Percentiles rank a stretch among this genome's conserved stretches.
phyloP scores from a whole-genome alignment of 768 basidiomycete genomes.

The Pleurotus sapidus region DNA sequence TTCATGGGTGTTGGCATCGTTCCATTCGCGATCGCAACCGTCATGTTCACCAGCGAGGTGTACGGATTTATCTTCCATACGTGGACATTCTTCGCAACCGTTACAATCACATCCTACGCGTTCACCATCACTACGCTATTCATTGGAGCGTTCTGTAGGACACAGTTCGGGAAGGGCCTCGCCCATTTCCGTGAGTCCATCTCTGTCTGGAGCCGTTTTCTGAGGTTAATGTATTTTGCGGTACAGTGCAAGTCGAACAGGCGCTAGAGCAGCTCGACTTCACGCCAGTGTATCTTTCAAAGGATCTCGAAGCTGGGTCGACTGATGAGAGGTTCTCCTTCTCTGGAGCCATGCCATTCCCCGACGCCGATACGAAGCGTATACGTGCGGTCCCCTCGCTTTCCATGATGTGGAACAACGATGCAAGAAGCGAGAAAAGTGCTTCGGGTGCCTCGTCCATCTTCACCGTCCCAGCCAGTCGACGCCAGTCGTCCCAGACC shows the following conservation, averaged over 20 bases:
- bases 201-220: too few species aligned
- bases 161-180: constrained; percentile 54
- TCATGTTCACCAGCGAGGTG: constrained; percentile 20
- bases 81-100: constrained; percentile 48
- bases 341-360: neutral
- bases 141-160: constrained; percentile 45
- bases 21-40: neutral
- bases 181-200: constrained; percentile 46
- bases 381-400: constrained; percentile 1
- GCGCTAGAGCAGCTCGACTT: constrained; percentile 41
- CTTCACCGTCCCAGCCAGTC: neutral
- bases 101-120: constrained; percentile 39
- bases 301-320: constrained; percentile 18
- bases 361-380: neutral
- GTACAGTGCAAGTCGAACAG: constrained; percentile 34
- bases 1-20: constrained; percentile 28
- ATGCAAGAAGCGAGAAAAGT: neutral
- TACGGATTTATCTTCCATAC: constrained; percentile 39
- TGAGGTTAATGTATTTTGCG: too few species aligned
- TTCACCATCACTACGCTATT: constrained; percentile 37
- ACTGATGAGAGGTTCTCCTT: constrained; percentile 2
- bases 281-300: constrained; percentile 38
- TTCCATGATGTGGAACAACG: neutral
- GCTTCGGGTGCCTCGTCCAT: neutral
- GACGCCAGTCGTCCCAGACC: neutral